phyloP scores from a whole-genome alignment of 805 yeast species.

The Sugiyamaella smithiae region DNA sequence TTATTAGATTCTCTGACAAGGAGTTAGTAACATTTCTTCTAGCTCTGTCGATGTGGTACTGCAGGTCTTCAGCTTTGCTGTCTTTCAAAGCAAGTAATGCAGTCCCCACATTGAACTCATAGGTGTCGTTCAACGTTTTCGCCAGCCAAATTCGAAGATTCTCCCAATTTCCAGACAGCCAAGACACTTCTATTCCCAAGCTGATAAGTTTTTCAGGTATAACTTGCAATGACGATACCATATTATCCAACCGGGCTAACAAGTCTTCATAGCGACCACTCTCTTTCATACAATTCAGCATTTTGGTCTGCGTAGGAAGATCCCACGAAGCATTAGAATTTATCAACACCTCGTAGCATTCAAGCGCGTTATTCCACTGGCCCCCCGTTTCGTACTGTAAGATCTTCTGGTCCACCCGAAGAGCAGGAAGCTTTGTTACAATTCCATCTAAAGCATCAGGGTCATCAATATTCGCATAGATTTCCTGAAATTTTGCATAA shows the following conservation, averaged over 20 bases:
- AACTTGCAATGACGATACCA: not conserved
- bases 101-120: slow-evolving; percentile 63
- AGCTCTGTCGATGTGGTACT: slow-evolving; percentile 47
- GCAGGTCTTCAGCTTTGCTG: slow-evolving; percentile 36
- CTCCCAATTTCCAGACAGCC: slow-evolving; percentile 55
- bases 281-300: slow-evolving; percentile 67
- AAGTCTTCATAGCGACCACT: slow-evolving; percentile 74
- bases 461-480: slow-evolving; percentile 86
- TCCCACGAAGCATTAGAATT: slow-evolving; percentile 36
- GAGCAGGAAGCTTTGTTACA: slow-evolving; percentile 61
- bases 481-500: slow-evolving; percentile 51
- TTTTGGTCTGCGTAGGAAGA: slow-evolving; percentile 43
- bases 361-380: slow-evolving; percentile 83
- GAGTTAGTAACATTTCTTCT: slow-evolving; percentile 59
- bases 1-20: slow-evolving; percentile 47
- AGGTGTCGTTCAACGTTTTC: slow-evolving; percentile 49
- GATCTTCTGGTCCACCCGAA: slow-evolving; percentile 70
- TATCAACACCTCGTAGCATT: slow-evolving; percentile 71
- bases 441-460: slow-evolving; percentile 88
- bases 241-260: slow-evolving; percentile 43
- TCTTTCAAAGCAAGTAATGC: slow-evolving; percentile 49
- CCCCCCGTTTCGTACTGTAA: slow-evolving; percentile 79
- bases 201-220: slow-evolving; percentile 56
- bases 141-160: slow-evolving; percentile 58
- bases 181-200: slow-evolving; percentile 73